Percentiles rank a stretch among this genome's conserved stretches.
phyloP scores from a whole-genome alignment of 371 early-diverging fungal genomes.

The Blyttiomyces sp. region DNA sequence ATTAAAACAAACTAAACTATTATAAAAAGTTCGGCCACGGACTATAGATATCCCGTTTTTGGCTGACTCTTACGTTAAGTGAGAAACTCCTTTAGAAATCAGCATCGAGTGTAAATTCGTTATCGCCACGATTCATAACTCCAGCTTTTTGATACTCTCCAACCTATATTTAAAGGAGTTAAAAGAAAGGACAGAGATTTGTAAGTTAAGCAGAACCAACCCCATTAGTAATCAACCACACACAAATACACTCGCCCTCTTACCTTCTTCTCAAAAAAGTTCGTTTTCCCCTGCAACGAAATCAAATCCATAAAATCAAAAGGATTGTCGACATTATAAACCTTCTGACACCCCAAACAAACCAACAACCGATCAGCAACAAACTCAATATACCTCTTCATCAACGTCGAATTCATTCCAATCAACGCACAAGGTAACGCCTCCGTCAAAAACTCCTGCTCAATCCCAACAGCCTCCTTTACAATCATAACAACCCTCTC shows the following conservation, averaged over 20 bases:
- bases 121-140: slow-evolving; percentile 69
- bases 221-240: no score
- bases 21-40: no score
- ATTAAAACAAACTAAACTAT: no score
- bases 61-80: no score
- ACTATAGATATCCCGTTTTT: no score
- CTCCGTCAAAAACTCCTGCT: slow-evolving; percentile 89
- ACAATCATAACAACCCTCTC: slow-evolving; percentile 80
- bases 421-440: slow-evolving; percentile 94
- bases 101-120: slow-evolving; percentile 77
- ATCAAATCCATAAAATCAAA: slow-evolving; percentile 99
- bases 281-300: slow-evolving; percentile 98
- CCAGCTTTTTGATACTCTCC: slow-evolving; percentile 99
- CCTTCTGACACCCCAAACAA: slow-evolving; percentile 86
- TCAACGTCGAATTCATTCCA: slow-evolving; percentile 97
- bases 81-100: slow-evolving; percentile 61
- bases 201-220: no score
- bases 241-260: no score
- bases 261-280: slow-evolving; percentile 99
- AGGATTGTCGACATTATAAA: slow-evolving; percentile 92
- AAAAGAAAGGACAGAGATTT: no score
- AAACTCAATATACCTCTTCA: slow-evolving; percentile 99
- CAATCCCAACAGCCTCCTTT: slow-evolving; percentile 92
- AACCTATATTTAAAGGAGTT: no score
- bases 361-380: slow-evolving; percentile 97